Evolutionary conservation across 1,284 basidiomycete genomes (phyloP), one percentile per base, ranked within the genome.

Genomic region (Leccinum laetum): DNA sequence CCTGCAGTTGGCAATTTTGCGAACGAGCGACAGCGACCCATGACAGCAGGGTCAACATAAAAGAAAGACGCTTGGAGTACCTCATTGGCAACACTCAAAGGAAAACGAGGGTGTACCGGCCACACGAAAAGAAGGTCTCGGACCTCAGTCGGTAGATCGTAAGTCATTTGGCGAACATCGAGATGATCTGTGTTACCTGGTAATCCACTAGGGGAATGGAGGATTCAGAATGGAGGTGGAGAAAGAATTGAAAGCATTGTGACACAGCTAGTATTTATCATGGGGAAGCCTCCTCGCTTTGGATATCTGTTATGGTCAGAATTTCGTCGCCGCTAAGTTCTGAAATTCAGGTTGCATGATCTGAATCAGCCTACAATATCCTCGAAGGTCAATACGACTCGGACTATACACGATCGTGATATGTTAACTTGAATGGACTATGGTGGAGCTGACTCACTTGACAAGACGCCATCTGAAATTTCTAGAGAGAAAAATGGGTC

Each of bases 1-100:
- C 62, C 41, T 71, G 63, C 41, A 72, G 16, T 32, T 64, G 67
- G 55, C 71, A 72, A 60, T 72, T 53, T 39, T 75, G 73, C 35
- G 73, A 72, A 37, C 62, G 63, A 53, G 66, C 71, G 11, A 65
- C 41, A 29, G 58, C 46, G 29, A 59, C 52, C 44, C 61, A 67
- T 5, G 65, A 65, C n/a, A 71, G 53, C 18, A 75, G 58, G 10
- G 62, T 46, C 14, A 73, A 32, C 32, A 61, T 64, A 35, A 75
- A 57, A 41, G 57, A 65, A 32, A 64, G 52, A 13, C 37, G 32
- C 1, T 46, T 55, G 63, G 63, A 61, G 49, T 32, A 24, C 35
- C 49, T 9, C 71, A 72, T 75, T 13, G 21, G 56, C 61, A 7
- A 62, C 41, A 44, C 21, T 44, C 3, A 44, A 70, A 16, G 21